A percentile compares a stretch with the other conserved stretches of the same genome.
phyloP scores from a whole-genome alignment of 345 rosid species.

The Gossypium stocksii region DNA sequence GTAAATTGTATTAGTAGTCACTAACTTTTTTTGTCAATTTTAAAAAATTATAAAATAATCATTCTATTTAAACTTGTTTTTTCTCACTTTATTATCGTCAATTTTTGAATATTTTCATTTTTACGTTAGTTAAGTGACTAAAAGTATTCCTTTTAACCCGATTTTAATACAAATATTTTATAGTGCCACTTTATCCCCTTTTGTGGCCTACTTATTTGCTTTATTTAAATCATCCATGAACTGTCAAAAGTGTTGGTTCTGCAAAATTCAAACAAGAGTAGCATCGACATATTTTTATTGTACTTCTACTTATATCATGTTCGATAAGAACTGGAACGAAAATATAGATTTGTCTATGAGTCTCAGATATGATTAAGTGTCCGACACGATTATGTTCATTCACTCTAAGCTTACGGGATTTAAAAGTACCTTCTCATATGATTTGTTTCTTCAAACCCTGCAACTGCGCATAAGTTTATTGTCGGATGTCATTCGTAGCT shows the following conservation, averaged over 20 bases:
- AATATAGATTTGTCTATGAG: background rate
- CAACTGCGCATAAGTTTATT: slow-evolving; percentile 26
- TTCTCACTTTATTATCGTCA: no score
- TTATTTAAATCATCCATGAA: slow-evolving; percentile 46
- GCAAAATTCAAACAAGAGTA: slow-evolving; percentile 21
- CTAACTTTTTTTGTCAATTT: no score
- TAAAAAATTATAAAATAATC: no score
- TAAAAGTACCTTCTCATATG: slow-evolving; percentile 51
- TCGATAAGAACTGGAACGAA: background rate
- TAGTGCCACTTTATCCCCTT: slow-evolving; percentile 41
- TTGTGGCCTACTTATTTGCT: slow-evolving; percentile 45
- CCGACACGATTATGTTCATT: background rate
- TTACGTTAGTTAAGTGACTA: no score
- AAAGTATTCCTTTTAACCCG: no score
- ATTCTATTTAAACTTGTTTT: no score
- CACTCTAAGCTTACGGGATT: background rate
- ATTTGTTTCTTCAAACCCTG: slow-evolving; percentile 48
- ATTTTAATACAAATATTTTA: no score
- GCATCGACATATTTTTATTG: background rate
- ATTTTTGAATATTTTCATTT: no score
- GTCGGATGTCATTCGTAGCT: no score
- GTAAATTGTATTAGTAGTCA: no score
- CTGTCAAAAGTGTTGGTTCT: slow-evolving; percentile 52
- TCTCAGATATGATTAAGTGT: background rate
- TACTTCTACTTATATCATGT: background rate